These are phyloP conservation scores for Barbatosphaeria neglecta DNA, from an alignment of 495 filamentous ascomycete species.

Conservation along the genomic window DNA sequence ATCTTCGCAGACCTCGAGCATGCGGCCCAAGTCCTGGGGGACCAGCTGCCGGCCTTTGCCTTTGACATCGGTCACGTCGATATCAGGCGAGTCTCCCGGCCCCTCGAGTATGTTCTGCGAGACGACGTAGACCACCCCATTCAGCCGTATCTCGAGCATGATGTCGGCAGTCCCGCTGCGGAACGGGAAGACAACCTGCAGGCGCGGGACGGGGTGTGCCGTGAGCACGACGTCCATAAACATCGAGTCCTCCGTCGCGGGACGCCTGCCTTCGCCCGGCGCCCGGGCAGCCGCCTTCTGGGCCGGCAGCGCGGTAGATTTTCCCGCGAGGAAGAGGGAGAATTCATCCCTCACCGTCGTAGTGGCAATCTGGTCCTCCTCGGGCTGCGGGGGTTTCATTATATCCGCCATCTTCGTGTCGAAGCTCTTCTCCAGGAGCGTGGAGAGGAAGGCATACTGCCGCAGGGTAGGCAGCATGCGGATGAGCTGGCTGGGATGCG, in stretches of 20 bases:
- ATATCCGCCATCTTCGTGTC: conserved; percentile 1
- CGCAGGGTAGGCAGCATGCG: conserved; percentile 63
- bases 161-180: conserved; percentile 26
- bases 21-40: conserved; percentile 19
- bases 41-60: conserved; percentile 9
- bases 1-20: conserved; percentile 32
- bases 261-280: background rate
- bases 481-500: conserved; percentile 75
- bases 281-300: background rate
- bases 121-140: conserved; percentile 43
- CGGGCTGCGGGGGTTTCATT: background rate
- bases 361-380: conserved; percentile 1
- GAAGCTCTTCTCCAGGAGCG: conserved; percentile 53
- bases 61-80: conserved; percentile 3
- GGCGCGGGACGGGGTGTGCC: conserved; percentile 30
- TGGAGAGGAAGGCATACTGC: conserved; percentile 61
- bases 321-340: background rate
- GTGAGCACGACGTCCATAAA: conserved; percentile 38
- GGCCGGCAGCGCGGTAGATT: background rate
- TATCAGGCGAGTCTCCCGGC: conserved; percentile 1
- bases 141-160: conserved; percentile 48
- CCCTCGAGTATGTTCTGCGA: conserved; percentile 27
- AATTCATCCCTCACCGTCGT: conserved; percentile 7
- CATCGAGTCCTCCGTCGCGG: conserved; percentile 5
- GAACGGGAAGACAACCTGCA: conserved; percentile 42